Conservation (phyloP, 345 rosid genomes). For the Heritiera littoralis region DNA sequence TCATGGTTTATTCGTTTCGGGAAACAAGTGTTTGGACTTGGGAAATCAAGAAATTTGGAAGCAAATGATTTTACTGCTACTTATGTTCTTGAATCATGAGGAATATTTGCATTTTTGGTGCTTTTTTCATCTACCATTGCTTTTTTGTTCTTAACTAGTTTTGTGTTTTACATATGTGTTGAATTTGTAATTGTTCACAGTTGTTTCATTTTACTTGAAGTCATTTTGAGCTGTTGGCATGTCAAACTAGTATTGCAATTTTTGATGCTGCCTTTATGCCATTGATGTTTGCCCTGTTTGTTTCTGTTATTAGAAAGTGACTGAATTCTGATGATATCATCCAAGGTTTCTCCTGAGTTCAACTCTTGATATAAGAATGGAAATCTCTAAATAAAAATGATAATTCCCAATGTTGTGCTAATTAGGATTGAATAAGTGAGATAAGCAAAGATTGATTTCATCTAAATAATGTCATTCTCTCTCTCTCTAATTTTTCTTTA, state of each 20-base stretch:
- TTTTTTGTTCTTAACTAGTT: not conserved
- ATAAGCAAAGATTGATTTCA: not conserved
- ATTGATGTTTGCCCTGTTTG: not conserved
- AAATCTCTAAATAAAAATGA: not conserved
- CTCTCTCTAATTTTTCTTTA: not conserved
- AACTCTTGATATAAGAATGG: not conserved
- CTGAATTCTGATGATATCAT: not conserved
- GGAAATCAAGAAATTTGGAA: constrained; percentile 10
- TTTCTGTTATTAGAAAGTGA: constrained; percentile 4
- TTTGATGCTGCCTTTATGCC: not conserved
- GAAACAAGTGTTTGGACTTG: not conserved
- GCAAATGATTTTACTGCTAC: not conserved
- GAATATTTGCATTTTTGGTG: not conserved
- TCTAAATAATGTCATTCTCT: not conserved
- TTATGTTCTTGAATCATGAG: not conserved
- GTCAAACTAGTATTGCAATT: not conserved
- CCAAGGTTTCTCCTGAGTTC: not conserved
- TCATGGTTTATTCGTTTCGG: constrained; percentile 2
- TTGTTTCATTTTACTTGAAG: not conserved
- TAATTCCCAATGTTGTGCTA: not conserved
- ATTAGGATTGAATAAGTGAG: not conserved
- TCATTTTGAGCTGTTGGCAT: not conserved
- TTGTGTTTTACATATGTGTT: not conserved
- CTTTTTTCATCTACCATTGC: not conserved
- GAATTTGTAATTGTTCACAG: not conserved